Percentiles rank a stretch among this genome's conserved stretches.
Conservation (phyloP, 352 stramenopile species). For the Albugo laibachii region DNA sequence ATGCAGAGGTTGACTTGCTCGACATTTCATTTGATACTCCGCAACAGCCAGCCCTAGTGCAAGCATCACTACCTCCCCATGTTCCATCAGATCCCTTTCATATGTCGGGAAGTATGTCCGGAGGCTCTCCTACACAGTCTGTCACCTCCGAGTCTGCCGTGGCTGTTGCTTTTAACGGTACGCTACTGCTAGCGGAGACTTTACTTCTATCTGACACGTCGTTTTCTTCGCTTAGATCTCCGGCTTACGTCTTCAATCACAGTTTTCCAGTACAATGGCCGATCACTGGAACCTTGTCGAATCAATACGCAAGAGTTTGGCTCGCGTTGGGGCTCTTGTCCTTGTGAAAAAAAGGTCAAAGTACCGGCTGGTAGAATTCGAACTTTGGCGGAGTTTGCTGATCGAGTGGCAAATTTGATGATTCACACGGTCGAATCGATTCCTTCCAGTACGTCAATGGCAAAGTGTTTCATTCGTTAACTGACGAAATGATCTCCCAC, state of each 20-base stretch:
- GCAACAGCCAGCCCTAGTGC: constrained; percentile 2
- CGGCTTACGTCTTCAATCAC: neutral
- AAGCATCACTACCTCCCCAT: constrained; percentile 12
- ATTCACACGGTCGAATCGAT: constrained; percentile 76
- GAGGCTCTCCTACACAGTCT: constrained; percentile 12
- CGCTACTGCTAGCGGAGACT: too few species aligned
- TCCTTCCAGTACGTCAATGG: constrained; percentile 40
- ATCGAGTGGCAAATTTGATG: constrained; percentile 52
- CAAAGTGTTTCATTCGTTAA: neutral
- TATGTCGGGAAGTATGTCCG: constrained; percentile 39
- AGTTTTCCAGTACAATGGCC: constrained; percentile 67
- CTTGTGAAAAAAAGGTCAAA: constrained; percentile 70
- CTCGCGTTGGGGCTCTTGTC: constrained; percentile 55
- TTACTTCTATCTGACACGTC: too few species aligned
- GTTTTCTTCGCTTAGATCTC: too few species aligned
- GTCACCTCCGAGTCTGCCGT: too few species aligned
- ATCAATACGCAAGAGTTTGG: constrained; percentile 81
- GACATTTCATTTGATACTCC: constrained; percentile 67
- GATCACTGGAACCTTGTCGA: constrained; percentile 53
- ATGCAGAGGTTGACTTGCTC: constrained; percentile 57
- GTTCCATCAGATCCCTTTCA: constrained; percentile 43
- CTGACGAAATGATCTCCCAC: constrained; percentile 3
- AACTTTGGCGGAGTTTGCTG: constrained; percentile 66
- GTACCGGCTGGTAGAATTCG: constrained; percentile 61
- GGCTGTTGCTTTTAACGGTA: too few species aligned